Base-by-base conservation (phyloP, 73 alveolate genomes). In the Paramecium sexaurelia region DNA sequence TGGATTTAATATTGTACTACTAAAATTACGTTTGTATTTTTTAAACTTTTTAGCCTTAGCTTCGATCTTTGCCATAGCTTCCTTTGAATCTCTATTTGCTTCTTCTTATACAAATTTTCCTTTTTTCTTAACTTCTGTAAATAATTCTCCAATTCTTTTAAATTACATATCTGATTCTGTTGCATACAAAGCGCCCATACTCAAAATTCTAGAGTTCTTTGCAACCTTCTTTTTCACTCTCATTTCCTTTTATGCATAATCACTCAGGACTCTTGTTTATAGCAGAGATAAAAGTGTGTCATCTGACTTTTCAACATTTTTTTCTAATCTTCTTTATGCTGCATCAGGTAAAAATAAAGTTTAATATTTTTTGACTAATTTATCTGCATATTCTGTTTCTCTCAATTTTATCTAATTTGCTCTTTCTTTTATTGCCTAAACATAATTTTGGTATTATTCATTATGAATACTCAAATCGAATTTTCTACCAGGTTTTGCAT, bases 331-430 rank as follows among this genome's bases (percentile, higher is more conserved):
- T 61, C 83, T 61, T 61, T 19, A 10, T 9, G 26, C 11, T 11
- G 55, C 11, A 36, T 73, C 87, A 73, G 7, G 8, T 36, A 73
- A 35, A 36, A 36, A 36, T 9, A 39, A 4, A 7, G 57, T 71
- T 36, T 71, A 22, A 78, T 78, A 45, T 43, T 78, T 45, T 26
- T 78, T 33, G 29, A 78, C 71, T 33, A 78, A 78, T 78, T 39
- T 78, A 22, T 43, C 68, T 10, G 90, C 90, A 78, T 78, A 78
- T 13, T 78, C 90, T 19, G 22, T 22, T 45, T 78, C 39, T 78
- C 5, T 45, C 5, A 40, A 39, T 41, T 78, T 41, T 17, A 78
- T 17, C 1, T 11, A 11, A 9, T 78, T 11, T 39, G 90, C 68
- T 43, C 55, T 26, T 2, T 43, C 47, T 40, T 78, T 45, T 10